These are phyloP conservation scores for Lepiota brunneoincarnata DNA, from an alignment of 768 basidiomycete species.

Conservation along the genomic window DNA sequence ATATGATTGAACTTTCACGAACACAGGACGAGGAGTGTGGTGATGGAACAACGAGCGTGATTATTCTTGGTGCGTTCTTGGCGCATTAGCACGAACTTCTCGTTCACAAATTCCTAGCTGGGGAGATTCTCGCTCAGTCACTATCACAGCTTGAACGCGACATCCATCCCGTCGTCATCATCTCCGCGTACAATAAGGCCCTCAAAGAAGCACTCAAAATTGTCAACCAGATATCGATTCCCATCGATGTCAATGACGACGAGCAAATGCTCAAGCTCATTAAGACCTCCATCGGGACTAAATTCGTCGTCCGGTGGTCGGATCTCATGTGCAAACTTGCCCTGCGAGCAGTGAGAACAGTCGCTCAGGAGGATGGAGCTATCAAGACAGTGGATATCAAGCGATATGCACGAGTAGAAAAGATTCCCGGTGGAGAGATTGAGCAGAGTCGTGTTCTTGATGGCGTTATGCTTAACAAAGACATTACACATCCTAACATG, in stretches of 20 bases:
- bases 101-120: conserved; percentile 44
- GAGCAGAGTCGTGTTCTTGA: conserved; percentile 84
- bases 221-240: conserved; percentile 82
- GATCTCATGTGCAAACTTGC: conserved; percentile 98
- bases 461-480: conserved; percentile 98
- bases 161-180: conserved; percentile 99
- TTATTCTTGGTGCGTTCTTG: conserved; percentile 78
- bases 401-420: conserved; percentile 96
- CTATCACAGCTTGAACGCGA: conserved; percentile 91
- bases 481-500: conserved; percentile 98
- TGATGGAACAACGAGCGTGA: conserved; percentile 97
- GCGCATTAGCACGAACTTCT: neutral
- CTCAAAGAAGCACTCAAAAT: conserved; percentile 89
- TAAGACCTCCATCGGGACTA: conserved; percentile 98
- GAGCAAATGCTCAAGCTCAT: conserved; percentile 93
- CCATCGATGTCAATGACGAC: conserved; percentile 85
- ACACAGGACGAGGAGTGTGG: conserved; percentile 99
- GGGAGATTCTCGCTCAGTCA: conserved; percentile 96
- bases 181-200: conserved; percentile 96
- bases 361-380: conserved; percentile 66
- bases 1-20: conserved; percentile 97
- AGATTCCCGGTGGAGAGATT: conserved; percentile 96
- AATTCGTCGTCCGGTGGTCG: conserved; percentile 94
- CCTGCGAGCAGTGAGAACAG: conserved; percentile 86
- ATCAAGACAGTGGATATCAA: conserved; percentile 95